Evolutionary conservation across 2,329 filamentous ascomycete species (phyloP).

Genomic region (Cladosporium phlei): DNA sequence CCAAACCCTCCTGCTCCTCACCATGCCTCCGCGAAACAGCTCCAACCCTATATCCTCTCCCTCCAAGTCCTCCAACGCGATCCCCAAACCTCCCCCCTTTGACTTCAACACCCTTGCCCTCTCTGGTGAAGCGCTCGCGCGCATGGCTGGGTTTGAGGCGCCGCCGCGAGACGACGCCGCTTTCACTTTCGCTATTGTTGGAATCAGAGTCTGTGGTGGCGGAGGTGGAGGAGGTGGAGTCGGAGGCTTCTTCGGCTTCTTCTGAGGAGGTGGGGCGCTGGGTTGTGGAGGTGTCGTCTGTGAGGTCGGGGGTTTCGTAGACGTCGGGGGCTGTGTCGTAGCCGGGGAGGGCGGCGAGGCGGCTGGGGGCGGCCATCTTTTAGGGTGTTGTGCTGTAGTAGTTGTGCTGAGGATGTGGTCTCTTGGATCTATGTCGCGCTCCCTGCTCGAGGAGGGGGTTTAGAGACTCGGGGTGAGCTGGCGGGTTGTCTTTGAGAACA

Average conservation of each 20-base stretch:
- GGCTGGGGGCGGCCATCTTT: constrained; percentile 17
- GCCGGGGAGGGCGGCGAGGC: constrained; percentile 22
- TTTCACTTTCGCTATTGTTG: constrained; percentile 49
- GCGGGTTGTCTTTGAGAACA: no score
- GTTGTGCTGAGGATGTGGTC: no score
- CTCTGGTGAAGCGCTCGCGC: constrained; percentile 65
- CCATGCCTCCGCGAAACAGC: constrained; percentile 37
- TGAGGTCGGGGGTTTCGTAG: constrained; percentile 92
- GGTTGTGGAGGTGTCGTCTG: constrained; percentile 68
- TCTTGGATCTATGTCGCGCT: no score
- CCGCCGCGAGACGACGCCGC: constrained; percentile 63
- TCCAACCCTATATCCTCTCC: constrained; percentile 59
- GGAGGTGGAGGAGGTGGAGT: constrained; percentile 36
- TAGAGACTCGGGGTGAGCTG: no score
- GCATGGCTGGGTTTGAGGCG: constrained; percentile 74
- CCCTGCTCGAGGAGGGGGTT: no score
- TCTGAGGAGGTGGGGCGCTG: constrained; percentile 11
- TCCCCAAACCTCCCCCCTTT: constrained; percentile 83
- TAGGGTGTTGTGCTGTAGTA: no score
- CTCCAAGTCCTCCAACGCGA: constrained; percentile 58
- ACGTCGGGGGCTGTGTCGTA: constrained; percentile 83
- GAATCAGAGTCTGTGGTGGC: constrained; percentile 36
- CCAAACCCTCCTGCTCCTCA: constrained; percentile 73
- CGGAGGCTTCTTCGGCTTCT: constrained; percentile 9
- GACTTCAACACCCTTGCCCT: constrained; percentile 59